These are phyloP conservation scores for Ricinus communis DNA, from an alignment of 345 rosid species.

Conservation along the genomic window DNA sequence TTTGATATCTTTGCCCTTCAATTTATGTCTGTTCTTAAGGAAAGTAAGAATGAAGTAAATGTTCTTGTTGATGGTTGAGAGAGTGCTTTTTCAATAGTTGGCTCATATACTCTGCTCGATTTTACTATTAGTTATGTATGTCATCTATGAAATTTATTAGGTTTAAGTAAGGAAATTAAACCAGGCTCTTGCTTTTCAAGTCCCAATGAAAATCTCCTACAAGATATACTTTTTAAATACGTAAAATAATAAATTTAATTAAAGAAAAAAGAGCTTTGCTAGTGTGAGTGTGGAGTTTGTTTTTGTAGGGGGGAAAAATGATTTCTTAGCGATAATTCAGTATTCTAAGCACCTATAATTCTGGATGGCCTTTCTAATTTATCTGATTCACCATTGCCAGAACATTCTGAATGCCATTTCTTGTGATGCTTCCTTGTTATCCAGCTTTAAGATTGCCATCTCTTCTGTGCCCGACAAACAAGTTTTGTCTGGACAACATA, in stretches of 20 bases:
- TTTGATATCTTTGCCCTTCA: constrained; percentile 2
- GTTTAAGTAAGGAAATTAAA: neutral
- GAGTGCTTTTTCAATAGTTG: neutral
- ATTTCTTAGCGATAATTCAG: neutral
- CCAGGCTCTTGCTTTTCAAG: neutral
- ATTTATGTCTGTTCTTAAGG: neutral
- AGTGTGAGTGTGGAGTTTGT: neutral
- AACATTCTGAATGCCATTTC: neutral
- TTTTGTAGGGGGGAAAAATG: neutral
- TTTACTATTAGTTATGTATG: neutral
- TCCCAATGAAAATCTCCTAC: neutral
- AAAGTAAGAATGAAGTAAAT: constrained; percentile 4
- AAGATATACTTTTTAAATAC: neutral
- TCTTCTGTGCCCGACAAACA: neutral
- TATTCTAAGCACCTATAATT: neutral
- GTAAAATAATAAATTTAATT: no score
- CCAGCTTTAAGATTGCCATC: neutral
- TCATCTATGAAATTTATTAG: neutral
- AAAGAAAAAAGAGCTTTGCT: neutral
- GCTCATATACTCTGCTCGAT: neutral
- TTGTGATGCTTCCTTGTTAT: neutral
- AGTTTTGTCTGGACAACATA: neutral
- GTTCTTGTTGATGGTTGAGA: neutral
- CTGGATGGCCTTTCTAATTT: neutral
- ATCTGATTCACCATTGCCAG: neutral